A percentile compares a stretch with the other conserved stretches of the same genome.
Conservation (phyloP, 129 eudicot genomes). For the Lonicera japonica region DNA sequence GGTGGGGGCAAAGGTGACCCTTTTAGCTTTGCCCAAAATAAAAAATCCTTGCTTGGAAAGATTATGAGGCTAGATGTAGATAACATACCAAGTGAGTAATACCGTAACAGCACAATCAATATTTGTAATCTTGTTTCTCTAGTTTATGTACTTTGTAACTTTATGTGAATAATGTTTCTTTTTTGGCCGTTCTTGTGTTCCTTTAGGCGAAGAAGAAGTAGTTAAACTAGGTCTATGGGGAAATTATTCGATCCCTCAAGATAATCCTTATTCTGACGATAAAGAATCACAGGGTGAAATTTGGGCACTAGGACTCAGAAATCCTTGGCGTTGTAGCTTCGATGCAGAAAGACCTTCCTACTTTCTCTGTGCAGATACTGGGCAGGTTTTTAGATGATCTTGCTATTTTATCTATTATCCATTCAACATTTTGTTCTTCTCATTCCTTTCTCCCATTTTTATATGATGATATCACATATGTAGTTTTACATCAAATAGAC, state of each 20-base stretch:
- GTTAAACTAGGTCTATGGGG: constrained; percentile 64
- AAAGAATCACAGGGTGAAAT: constrained; percentile 62
- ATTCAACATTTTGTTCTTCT: background rate
- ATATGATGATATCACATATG: background rate
- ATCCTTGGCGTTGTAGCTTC: constrained; percentile 97
- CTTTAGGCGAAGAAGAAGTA: constrained; percentile 33
- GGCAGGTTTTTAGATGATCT: constrained; percentile 45
- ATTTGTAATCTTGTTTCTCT: background rate
- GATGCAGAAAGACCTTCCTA: constrained; percentile 81
- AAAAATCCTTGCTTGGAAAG: constrained; percentile 87
- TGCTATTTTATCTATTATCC: background rate
- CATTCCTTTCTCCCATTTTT: background rate
- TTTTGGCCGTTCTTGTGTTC: background rate
- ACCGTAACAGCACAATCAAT: background rate
- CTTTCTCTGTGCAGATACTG: constrained; percentile 76
- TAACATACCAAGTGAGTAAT: constrained; percentile 64
- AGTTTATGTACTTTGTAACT: background rate
- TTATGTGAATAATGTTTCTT: too few relatives aligned
- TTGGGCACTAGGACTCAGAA: constrained; percentile 90
- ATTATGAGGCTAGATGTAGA: constrained; percentile 78
- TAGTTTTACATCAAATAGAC: background rate
- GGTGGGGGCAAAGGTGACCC: constrained; percentile 73
- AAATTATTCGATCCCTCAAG: constrained; percentile 67
- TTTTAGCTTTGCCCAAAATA: constrained; percentile 72
- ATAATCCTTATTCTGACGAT: constrained; percentile 66